phyloP scores from a whole-genome alignment of 441 rosid species.

The Adansonia madagascariensis region DNA sequence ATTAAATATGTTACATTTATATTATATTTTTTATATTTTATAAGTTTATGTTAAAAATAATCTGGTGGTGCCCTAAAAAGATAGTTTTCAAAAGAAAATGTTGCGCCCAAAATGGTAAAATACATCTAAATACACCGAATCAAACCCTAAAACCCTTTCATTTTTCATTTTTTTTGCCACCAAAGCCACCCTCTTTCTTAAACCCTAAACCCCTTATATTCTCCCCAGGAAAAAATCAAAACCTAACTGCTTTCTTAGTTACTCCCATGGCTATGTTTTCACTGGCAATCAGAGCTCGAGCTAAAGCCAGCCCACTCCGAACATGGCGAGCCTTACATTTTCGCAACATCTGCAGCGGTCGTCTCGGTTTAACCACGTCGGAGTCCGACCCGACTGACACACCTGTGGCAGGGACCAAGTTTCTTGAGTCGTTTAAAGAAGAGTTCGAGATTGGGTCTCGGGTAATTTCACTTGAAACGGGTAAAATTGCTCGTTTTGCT shows the following conservation, averaged over 20 bases:
- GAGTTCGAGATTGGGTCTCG: conserved; percentile 91
- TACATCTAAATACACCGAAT: neutral
- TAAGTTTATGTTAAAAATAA: too few species aligned
- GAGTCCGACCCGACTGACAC: conserved; percentile 39
- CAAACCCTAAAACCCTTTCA: conserved; percentile 16
- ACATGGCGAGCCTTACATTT: conserved; percentile 63
- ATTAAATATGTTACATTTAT: too few species aligned
- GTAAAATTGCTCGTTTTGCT: conserved; percentile 87
- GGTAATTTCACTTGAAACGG: conserved; percentile 76
- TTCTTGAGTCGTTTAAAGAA: conserved; percentile 75
- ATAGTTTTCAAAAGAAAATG: neutral
- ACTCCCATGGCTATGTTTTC: conserved; percentile 47
- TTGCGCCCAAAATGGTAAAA: conserved; percentile 8
- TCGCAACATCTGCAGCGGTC: conserved; percentile 66
- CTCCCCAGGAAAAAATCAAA: neutral
- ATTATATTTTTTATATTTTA: too few species aligned
- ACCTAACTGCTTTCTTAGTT: conserved; percentile 12
- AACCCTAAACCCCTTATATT: conserved; percentile 43
- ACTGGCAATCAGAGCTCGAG: conserved; percentile 53
- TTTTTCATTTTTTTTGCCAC: neutral
- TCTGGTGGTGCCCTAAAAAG: too few species aligned
- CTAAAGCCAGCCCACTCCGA: conserved; percentile 45
- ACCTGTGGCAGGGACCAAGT: conserved; percentile 59
- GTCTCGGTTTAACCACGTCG: conserved; percentile 61
- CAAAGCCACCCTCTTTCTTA: neutral